Base-by-base conservation (phyloP, 441 rosid species). In the Biscutella laevigata region DNA sequence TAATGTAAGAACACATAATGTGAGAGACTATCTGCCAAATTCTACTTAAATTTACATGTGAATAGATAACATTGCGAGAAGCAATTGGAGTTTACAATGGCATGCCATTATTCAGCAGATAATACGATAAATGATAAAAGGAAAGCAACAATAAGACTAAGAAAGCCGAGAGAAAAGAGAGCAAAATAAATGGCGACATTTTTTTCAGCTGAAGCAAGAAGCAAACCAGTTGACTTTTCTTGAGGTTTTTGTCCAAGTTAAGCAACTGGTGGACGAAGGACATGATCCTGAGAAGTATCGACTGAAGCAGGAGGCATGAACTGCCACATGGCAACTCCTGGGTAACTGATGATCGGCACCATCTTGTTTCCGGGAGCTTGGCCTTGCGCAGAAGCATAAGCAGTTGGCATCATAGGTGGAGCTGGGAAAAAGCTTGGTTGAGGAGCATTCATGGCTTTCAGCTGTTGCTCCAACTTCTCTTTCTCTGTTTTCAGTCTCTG, bases 281-380 rank as follows among this genome's bases (percentile, higher is more conserved):
- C 94, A 33, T 94, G 99, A 70, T 94, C 99, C 77, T 94, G 95
- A 11, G 99, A 94, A 50, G 99, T 94, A 70, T 94, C 99, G 32
- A 84, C 84, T 7, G 92, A 71, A 53, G 97, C 94, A 59, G 99
- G 96, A 42, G 97, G 99, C 97, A 94, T 83, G 74, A 94, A 94
- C 66, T 94, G 99, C 99, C 99, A 94, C 97, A 94, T 94, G 10
- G 99, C 95, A 42, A 86, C 89, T 62, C 97, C 90, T 1, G 97
- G 99, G 70, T 92, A 92, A 59, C 97, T 66, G 35, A 88, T 82
- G 80, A 86, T 63, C 14, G 99, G 97, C 57, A 92, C 86, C 80
- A 92, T 64, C 76, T 92, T 92, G 79, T 78, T 86, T 56, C 96
- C 89, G 3, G 83, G 79, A 42, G 87, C 82, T 71, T 86, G 96